Base-by-base conservation (phyloP, 257 asterid species). In the Gardenia jasminoides region DNA sequence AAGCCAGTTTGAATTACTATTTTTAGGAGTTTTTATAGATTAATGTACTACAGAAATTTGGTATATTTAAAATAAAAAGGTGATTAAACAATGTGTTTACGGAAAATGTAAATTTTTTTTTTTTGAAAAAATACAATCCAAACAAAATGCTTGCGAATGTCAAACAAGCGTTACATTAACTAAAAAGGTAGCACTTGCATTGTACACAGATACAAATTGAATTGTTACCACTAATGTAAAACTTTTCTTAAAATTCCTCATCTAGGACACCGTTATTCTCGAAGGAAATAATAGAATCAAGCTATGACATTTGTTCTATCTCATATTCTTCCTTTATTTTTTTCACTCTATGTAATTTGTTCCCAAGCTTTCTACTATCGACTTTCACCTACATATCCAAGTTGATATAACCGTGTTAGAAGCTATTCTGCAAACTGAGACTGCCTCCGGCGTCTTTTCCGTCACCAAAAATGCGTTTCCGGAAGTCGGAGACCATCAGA, bases 401-500 rank as follows among this genome's bases (percentile, higher is more conserved):
- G 41, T 3, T 13, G 10, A 44, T 46, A 17, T 62, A 46, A 56
- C 31, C 47, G 9, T 10, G n/a, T 26, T 19, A 39, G 15, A 52
- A 67, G 22, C 79, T 82, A 74, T 69, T 54, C 65, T 76, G 66
- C 76, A 30, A 68, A 76, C 33, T 69, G 7, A 19, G 70, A 19
- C 79, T 64, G 73, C 78, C 58, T 3, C 65, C 52, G 6, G 0
- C 56, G 33, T 76, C 87, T 72, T 83, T 87, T 1, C 82, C 89
- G 9, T 85, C 91, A 2, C 97, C 91, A 33, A 88, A 91, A 67
- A 92, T 80, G 17, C 97, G 93, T 82, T 84, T 88, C 47, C 90
- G 86, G 83, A 94, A 94, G 84, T 94, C 96, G 2, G 76, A 78
- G 47, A 94, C 96, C 98, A 94, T 91, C 7, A 82, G 92, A 26